phyloP scores from a whole-genome alignment of 2,329 filamentous ascomycete species.

The Aspergillus pseudoglaucus region DNA sequence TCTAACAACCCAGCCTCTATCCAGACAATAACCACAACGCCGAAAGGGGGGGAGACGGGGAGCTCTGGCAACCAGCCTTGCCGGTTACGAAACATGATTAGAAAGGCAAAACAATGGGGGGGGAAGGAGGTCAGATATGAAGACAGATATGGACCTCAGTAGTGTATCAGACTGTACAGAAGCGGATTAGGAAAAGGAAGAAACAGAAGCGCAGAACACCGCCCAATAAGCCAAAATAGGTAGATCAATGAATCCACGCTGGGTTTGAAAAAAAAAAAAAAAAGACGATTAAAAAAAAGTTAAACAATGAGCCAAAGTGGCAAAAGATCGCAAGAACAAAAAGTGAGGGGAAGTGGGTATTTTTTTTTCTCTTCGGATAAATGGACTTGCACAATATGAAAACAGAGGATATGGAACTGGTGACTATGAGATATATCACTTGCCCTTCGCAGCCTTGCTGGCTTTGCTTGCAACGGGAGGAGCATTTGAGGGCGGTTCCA shows the following conservation, averaged over 20 bases:
- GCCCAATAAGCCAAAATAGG: not conserved
- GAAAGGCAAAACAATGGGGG: slow-evolving; percentile 5
- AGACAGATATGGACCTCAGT: slow-evolving; percentile 3
- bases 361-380: not conserved
- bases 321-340: not conserved
- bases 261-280: not conserved
- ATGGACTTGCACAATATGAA: not conserved
- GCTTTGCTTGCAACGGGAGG: slow-evolving; percentile 31
- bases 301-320: not conserved
- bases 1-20: slow-evolving; percentile 12
- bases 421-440: not conserved
- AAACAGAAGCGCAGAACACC: not conserved
- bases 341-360: not conserved
- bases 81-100: slow-evolving; percentile 2
- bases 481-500: slow-evolving; percentile 57
- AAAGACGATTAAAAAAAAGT: not conserved
- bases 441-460: slow-evolving; percentile 6
- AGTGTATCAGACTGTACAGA: slow-evolving; percentile 7
- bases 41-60: slow-evolving; percentile 2
- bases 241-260: not conserved
- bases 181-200: not conserved
- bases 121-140: slow-evolving; percentile 2
- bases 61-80: not conserved
- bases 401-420: not conserved
- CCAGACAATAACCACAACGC: slow-evolving; percentile 13